Percentiles rank a stretch among this genome's conserved stretches.
Conservation (phyloP, 495 filamentous ascomycete genomes). For the Penicillium pancosmium region DNA sequence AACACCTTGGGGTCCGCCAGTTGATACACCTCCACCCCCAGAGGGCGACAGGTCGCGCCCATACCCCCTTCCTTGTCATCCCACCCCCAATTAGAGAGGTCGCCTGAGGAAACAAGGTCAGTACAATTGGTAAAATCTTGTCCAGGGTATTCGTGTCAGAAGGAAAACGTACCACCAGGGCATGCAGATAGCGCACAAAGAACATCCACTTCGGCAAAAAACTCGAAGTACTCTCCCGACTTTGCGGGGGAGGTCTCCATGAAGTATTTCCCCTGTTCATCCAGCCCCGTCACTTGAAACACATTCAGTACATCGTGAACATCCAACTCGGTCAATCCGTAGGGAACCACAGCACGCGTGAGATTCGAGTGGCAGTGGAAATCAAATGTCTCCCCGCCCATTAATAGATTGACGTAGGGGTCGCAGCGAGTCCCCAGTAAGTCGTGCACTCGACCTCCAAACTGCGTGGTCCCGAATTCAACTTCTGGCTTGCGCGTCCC, state of each 20-base stretch:
- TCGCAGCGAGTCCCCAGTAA: conserved; percentile 78
- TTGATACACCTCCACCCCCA: conserved; percentile 70
- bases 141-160: not conserved
- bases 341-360: conserved; percentile 67
- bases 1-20: conserved; percentile 54
- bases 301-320: conserved; percentile 83
- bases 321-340: conserved; percentile 69
- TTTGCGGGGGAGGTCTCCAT: conserved; percentile 75
- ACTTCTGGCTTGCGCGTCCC: conserved; percentile 38
- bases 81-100: conserved; percentile 77
- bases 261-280: conserved; percentile 72
- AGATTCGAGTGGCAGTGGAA: conserved; percentile 85
- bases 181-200: conserved; percentile 72
- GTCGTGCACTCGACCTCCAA: conserved; percentile 66
- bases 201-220: conserved; percentile 75
- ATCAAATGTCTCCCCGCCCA: conserved; percentile 70
- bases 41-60: conserved; percentile 71
- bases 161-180: conserved; percentile 47
- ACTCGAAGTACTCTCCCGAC: conserved; percentile 69
- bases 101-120: conserved; percentile 51
- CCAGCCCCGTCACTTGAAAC: conserved; percentile 77
- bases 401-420: conserved; percentile 72
- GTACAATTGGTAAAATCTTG: conserved; percentile 13
- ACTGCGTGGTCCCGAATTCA: conserved; percentile 46
- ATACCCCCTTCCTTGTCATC: conserved; percentile 66